Conservation (phyloP, 805 yeast genomes). For the Yarrowia osloensis region DNA sequence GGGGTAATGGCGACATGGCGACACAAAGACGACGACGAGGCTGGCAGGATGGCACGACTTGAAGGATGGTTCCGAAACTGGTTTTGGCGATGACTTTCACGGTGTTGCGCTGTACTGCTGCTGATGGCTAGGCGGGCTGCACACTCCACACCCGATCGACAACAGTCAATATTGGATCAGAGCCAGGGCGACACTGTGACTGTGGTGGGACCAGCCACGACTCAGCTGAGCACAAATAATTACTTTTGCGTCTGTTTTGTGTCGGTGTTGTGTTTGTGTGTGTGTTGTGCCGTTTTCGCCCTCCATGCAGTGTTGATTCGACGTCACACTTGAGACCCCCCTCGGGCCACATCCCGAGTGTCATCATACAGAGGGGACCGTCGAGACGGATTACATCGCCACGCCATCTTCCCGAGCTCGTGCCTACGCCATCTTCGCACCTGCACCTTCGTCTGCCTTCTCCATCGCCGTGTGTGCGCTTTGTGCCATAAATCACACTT, state of each 20-base stretch:
- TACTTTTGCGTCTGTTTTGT: not conserved
- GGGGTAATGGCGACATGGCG: not conserved
- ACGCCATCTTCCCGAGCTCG: too few relatives aligned
- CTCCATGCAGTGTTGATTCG: not conserved
- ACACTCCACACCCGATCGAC: not conserved
- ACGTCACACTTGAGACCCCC: too few relatives aligned
- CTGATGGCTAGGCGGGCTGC: not conserved
- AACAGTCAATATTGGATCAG: not conserved
- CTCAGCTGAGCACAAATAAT: not conserved
- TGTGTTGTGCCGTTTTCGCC: not conserved
- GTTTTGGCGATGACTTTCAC: not conserved
- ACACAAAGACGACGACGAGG: not conserved
- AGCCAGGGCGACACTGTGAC: not conserved
- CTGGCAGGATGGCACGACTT: not conserved
- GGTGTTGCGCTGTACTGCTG: not conserved
- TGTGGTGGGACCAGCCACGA: not conserved
- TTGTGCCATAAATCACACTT: conserved; percentile 17
- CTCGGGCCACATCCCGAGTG: too few relatives aligned
- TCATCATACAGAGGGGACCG: too few relatives aligned
- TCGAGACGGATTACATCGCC: too few relatives aligned
- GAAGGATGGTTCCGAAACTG: not conserved
- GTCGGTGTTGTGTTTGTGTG: not conserved
- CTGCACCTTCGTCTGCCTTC: not conserved
- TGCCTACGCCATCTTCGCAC: not conserved
- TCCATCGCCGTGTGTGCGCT: not conserved